Percentiles rank a stretch among this genome's conserved stretches.
These are phyloP conservation scores for Pythium phragmitis DNA, from an alignment of 352 stramenopile species.

Conservation along the genomic window DNA sequence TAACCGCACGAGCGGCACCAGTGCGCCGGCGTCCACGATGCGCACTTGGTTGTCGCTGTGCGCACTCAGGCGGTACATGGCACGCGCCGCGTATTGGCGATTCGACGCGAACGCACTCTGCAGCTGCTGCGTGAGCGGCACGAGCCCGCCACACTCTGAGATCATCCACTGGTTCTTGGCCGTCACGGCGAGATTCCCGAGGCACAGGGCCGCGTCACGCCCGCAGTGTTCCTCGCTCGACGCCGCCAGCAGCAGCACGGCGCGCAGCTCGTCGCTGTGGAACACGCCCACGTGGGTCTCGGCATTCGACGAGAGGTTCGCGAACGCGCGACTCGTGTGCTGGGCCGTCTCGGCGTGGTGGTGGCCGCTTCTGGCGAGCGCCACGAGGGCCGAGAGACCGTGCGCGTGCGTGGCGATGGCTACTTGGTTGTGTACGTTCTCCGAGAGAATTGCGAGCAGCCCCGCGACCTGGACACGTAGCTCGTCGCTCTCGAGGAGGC, in stretches of 20 bases:
- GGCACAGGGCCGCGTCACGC: slow-evolving; percentile 89
- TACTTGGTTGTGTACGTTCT: slow-evolving; percentile 91
- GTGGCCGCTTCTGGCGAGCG: slow-evolving; percentile 49
- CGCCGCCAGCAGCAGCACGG: slow-evolving; percentile 71
- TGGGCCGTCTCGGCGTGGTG: slow-evolving; percentile 80
- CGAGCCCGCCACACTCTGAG: slow-evolving; percentile 81
- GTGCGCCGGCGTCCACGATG: slow-evolving; percentile 81
- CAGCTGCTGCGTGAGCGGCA: slow-evolving; percentile 80
- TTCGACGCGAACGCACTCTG: slow-evolving; percentile 63
- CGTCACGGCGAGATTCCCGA: slow-evolving; percentile 93
- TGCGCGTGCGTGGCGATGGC: slow-evolving; percentile 76
- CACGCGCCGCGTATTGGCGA: slow-evolving; percentile 80
- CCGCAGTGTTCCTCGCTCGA: slow-evolving; percentile 85
- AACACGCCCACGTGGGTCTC: slow-evolving; percentile 92
- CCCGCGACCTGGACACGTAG: slow-evolving; percentile 89
- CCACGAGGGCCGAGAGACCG: slow-evolving; percentile 65
- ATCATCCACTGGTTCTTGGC: slow-evolving; percentile 90
- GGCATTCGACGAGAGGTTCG: slow-evolving; percentile 90
- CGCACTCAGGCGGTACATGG: slow-evolving; percentile 89
- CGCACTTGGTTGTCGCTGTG: slow-evolving; percentile 85
- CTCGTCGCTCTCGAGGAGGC: slow-evolving; percentile 63
- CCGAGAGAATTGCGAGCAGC: slow-evolving; percentile 88
- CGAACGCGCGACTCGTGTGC: slow-evolving; percentile 89
- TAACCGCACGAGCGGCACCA: slow-evolving; percentile 71
- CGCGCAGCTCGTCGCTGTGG: slow-evolving; percentile 66